Evolutionary conservation across 768 basidiomycete genomes (phyloP).

Genomic region (Leucosporidium yakuticum): DNA sequence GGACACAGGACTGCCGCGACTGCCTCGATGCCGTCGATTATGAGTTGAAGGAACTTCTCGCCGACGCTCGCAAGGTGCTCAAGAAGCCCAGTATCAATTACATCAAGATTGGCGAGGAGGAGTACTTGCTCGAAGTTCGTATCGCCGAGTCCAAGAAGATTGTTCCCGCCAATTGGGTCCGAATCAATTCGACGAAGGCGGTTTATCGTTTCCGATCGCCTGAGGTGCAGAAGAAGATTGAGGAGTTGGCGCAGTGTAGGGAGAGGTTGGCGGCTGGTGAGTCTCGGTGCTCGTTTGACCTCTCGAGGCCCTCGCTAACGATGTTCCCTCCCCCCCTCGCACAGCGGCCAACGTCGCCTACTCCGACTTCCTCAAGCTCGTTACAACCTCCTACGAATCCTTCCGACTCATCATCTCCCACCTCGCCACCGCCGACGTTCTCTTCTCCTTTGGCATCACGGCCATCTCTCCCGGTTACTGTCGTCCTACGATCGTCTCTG

Average conservation of each 20-base stretch:
- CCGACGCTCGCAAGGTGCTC: conserved; percentile 57
- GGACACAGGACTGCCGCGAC: conserved; percentile 15
- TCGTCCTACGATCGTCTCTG: conserved; percentile 66
- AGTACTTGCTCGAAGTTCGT: conserved; percentile 55
- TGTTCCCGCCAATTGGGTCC: conserved; percentile 55
- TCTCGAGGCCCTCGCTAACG: too few species aligned
- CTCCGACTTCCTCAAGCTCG: conserved; percentile 47
- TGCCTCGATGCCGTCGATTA: conserved; percentile 46
- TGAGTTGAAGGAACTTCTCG: conserved; percentile 63
- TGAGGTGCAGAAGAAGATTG: conserved; percentile 54
- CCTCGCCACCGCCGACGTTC: conserved; percentile 70
- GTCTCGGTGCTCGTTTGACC: neutral
- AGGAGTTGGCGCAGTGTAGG: conserved; percentile 70
- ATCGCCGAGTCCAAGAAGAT: conserved; percentile 46
- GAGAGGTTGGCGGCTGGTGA: conserved; percentile 43
- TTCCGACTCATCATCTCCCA: conserved; percentile 72
- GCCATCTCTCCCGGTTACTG: conserved; percentile 70
- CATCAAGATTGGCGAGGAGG: conserved; percentile 60
- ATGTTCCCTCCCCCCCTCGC: neutral
- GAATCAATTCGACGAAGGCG: conserved; percentile 64
- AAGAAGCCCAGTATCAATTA: conserved; percentile 69
- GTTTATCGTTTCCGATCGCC: conserved; percentile 72
- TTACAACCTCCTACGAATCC: conserved; percentile 63
- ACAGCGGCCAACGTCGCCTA: conserved; percentile 41
- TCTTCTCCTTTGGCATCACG: conserved; percentile 74